Percentiles rank a stretch among this genome's conserved stretches.
These are phyloP conservation scores for Pichia nakasei DNA, from an alignment of 805 yeast species.

Conservation along the genomic window DNA sequence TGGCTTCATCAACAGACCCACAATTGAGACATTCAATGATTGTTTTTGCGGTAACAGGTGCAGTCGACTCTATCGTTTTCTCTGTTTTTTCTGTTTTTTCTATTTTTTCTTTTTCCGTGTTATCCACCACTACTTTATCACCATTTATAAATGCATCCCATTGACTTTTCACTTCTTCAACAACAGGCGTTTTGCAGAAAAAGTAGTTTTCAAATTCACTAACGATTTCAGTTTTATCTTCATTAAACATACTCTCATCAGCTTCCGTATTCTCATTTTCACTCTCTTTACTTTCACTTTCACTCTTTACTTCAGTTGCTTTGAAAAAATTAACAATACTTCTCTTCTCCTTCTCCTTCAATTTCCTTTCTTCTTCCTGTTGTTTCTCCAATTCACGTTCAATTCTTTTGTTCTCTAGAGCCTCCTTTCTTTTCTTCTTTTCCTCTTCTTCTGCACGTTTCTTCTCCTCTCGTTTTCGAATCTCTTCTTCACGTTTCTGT, in stretches of 20 bases:
- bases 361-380: constrained; percentile 15
- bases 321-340: constrained; percentile 29
- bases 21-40: constrained; percentile 20
- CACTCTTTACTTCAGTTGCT: neutral
- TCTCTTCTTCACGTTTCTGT: constrained; percentile 4
- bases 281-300: neutral
- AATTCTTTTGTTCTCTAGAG: constrained; percentile 9
- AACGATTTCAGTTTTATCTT: neutral
- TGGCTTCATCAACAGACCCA: constrained; percentile 27
- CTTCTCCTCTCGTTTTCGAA: neutral
- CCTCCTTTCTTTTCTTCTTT: constrained; percentile 11
- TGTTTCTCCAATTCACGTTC: constrained; percentile 24
- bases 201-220: constrained; percentile 17
- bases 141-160: constrained; percentile 7
- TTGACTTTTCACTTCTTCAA: neutral
- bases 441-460: constrained; percentile 11
- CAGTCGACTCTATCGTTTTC: too few species aligned
- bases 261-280: neutral
- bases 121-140: neutral
- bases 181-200: neutral
- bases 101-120: neutral
- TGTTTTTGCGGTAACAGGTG: neutral
- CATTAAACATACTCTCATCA: too few species aligned
- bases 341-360: constrained; percentile 22
- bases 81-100: too few species aligned